Conservation (phyloP, 73 alveolate species). For the Symbiodinium natans region DNA sequence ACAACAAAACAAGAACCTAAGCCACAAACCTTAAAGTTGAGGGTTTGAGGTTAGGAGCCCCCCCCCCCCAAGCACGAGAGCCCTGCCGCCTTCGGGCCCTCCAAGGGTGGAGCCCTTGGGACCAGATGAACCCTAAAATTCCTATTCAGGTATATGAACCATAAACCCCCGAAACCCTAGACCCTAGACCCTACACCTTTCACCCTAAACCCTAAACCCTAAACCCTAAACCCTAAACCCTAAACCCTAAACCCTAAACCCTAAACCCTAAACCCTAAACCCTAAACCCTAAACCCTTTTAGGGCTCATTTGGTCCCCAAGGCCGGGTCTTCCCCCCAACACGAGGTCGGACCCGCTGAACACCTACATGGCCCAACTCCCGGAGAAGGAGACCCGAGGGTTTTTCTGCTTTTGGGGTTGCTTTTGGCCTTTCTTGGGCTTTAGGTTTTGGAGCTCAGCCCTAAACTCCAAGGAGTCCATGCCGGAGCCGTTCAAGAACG, state of each 20-base stretch:
- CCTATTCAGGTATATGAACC: background rate
- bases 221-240: background rate
- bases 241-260: too few relatives aligned
- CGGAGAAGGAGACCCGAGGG: constrained; percentile 22
- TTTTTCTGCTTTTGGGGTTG: background rate
- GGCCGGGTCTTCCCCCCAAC: too few relatives aligned
- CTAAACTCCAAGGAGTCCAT: background rate
- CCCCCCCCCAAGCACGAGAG: too few relatives aligned
- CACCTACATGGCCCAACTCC: constrained; percentile 33
- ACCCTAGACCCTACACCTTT: too few relatives aligned
- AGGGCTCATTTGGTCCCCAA: too few relatives aligned
- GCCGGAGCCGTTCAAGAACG: constrained; percentile 77
- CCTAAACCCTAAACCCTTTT: background rate
- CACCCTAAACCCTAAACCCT: background rate
- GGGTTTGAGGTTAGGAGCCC: too few relatives aligned
- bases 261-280: background rate
- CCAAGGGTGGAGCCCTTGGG: too few relatives aligned
- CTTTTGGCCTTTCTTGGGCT: background rate
- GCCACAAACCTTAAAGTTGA: too few relatives aligned
- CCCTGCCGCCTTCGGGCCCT: too few relatives aligned
- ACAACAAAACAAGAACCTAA: too few relatives aligned
- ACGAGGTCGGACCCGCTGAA: constrained; percentile 50
- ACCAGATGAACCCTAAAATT: too few relatives aligned
- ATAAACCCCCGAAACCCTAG: too few relatives aligned
- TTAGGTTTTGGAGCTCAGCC: background rate